Base-by-base conservation (phyloP, 2,329 filamentous ascomycete species). In the Aquanectria penicillioides region DNA sequence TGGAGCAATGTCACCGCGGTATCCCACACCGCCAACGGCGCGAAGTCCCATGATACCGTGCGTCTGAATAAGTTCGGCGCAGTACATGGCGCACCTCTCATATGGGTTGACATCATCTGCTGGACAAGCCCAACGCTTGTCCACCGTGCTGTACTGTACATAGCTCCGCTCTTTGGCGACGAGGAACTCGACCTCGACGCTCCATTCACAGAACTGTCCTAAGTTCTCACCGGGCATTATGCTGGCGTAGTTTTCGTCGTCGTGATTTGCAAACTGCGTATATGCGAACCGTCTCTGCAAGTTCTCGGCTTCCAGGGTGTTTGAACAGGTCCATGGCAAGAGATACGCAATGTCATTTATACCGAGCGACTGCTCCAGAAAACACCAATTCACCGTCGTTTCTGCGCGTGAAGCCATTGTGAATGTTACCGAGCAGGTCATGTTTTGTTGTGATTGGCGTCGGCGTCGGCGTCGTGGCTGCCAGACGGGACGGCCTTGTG, bases 121-220 rank as follows among this genome's bases (percentile, higher is more conserved):
- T 5, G 63, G 69, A 29, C 68, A 71, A 3, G 44, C 38, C 68
- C 66, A 70, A 6, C 60, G 60, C 11, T 18, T 11, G 5, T 36
- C 47, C 10, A 18, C 15, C 17, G 40, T 6, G 40, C 22, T 4
- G 34, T n/a, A 5, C 36, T 59, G 3, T 46, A 23, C 9, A 20
- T 12, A 17, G 23, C 33, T 17, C 26, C 49, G 57, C 23, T 63
- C 49, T 15, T 66, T 59, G 48, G 67, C 67, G 12, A 71, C 66
- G 23, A 71, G 52, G 28, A 69, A 68, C 15, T 71, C 66, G 43
- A 71, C 37, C 20, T 67, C 63, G 44, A 70, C 47, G 49, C 46
- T 55, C 54, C 61, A 70, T 31, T 61, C 49, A 13, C 59, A 18
- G 6, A 57, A 48, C n/a, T 60, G 29, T 5, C 38, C 37, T 10